Conservation (phyloP, 2,329 filamentous ascomycete genomes). For the Colletotrichum incanum region DNA sequence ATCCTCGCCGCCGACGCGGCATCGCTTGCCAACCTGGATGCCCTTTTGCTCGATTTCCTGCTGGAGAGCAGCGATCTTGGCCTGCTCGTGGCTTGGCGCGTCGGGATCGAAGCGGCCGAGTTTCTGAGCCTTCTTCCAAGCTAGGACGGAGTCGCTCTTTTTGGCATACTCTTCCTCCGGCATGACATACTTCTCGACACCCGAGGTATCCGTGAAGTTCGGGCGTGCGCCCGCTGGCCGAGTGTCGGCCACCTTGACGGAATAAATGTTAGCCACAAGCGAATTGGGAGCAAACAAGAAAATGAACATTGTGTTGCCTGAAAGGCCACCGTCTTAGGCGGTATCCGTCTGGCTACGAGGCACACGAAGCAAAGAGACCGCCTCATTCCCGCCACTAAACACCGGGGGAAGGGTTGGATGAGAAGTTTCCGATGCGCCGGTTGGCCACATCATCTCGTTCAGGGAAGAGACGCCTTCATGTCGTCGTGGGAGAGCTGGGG, state of each 20-base stretch:
- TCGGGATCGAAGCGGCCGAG: constrained; percentile 96
- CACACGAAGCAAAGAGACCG: not conserved
- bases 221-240: constrained; percentile 82
- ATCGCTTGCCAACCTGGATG: constrained; percentile 75
- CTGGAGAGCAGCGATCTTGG: constrained; percentile 78
- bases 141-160: constrained; percentile 89
- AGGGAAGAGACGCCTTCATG: constrained; percentile 1
- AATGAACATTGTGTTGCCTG: not conserved
- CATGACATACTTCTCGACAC: constrained; percentile 92
- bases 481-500: not conserved
- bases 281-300: not conserved
- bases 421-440: constrained; percentile 19
- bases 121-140: constrained; percentile 96
- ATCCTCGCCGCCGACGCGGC: constrained; percentile 78
- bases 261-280: not conserved
- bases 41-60: constrained; percentile 80
- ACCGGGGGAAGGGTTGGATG: constrained; percentile 15
- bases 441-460: not conserved
- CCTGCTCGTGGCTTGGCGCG: constrained; percentile 80
- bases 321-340: no score
- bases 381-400: not conserved
- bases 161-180: constrained; percentile 88
- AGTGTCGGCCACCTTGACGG: constrained; percentile 80
- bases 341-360: not conserved
- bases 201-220: constrained; percentile 86